Conservation (phyloP, 495 filamentous ascomycete species). For the Usnea hakonensis region DNA sequence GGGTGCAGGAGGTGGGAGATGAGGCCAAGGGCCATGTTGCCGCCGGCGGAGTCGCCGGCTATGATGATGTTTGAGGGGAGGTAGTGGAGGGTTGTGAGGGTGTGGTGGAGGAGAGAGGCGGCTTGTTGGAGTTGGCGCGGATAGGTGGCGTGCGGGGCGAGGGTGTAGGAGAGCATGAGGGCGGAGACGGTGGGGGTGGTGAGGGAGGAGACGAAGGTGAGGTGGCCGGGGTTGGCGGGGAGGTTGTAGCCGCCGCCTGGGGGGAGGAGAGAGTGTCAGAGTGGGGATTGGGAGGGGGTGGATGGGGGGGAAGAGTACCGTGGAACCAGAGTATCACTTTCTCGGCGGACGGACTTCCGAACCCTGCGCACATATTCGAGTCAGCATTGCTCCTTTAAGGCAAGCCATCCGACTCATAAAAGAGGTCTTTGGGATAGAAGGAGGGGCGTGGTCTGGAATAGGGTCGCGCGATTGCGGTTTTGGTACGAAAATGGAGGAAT, state of each 20-base stretch:
- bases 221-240: slow-evolving; percentile 35
- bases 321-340: slow-evolving; percentile 54
- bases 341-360: slow-evolving; percentile 48
- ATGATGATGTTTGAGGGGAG: slow-evolving; percentile 43
- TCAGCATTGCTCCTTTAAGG: too few species aligned
- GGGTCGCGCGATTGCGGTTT: too few species aligned
- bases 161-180: slow-evolving; percentile 48
- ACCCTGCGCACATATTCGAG: too few species aligned
- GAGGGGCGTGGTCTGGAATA: too few species aligned
- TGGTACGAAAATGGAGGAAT: too few species aligned
- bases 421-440: too few species aligned
- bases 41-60: slow-evolving; percentile 59
- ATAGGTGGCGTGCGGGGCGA: slow-evolving; percentile 46
- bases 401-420: too few species aligned
- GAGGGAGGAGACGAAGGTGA: slow-evolving; percentile 41
- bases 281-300: slow-evolving; percentile 5
- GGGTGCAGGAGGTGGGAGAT: slow-evolving; percentile 55
- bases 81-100: slow-evolving; percentile 35
- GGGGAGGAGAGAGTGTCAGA: not conserved
- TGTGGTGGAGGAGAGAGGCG: slow-evolving; percentile 44
- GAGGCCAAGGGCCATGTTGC: slow-evolving; percentile 47
- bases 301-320: slow-evolving; percentile 31
- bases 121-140: slow-evolving; percentile 54
- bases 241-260: slow-evolving; percentile 53
- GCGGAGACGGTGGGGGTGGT: slow-evolving; percentile 40